These are phyloP conservation scores for Cetraspora pellucida DNA, from an alignment of 192 early-diverging fungal genomes.

Conservation along the genomic window DNA sequence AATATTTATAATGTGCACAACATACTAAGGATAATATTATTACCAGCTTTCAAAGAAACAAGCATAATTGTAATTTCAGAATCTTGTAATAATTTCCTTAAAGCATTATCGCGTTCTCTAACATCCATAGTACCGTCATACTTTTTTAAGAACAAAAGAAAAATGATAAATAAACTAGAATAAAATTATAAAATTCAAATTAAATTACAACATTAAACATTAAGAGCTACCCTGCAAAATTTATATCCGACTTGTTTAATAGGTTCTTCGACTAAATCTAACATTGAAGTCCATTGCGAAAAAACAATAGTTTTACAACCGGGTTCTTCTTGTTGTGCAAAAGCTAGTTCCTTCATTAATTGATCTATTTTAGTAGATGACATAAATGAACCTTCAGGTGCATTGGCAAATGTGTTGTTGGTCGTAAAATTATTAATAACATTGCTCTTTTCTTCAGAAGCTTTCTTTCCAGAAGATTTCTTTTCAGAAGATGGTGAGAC, in stretches of 20 bases:
- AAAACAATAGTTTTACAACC: slow-evolving; percentile 62
- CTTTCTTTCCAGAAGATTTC: neutral
- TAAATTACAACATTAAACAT: neutral
- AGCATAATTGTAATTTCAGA: slow-evolving; percentile 53
- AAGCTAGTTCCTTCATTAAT: slow-evolving; percentile 52
- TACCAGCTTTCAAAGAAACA: slow-evolving; percentile 68
- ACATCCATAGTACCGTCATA: slow-evolving; percentile 51
- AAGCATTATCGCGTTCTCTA: slow-evolving; percentile 40
- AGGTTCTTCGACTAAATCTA: slow-evolving; percentile 55
- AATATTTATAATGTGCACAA: neutral
- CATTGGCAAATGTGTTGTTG: neutral
- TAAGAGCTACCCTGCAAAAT: neutral
- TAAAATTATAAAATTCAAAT: neutral
- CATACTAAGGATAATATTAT: slow-evolving; percentile 27
- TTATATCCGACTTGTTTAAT: slow-evolving; percentile 36
- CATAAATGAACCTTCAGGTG: neutral
- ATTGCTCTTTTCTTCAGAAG: neutral
- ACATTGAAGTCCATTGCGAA: slow-evolving; percentile 58
- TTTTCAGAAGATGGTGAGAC: too few relatives aligned
- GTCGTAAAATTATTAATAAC: neutral
- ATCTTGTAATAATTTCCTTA: slow-evolving; percentile 47
- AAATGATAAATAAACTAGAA: neutral
- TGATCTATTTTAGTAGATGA: slow-evolving; percentile 47
- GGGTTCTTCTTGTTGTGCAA: slow-evolving; percentile 48
- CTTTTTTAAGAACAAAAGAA: neutral